Conservation (phyloP, 129 eudicot genomes). For the Flaveria trinervia region DNA sequence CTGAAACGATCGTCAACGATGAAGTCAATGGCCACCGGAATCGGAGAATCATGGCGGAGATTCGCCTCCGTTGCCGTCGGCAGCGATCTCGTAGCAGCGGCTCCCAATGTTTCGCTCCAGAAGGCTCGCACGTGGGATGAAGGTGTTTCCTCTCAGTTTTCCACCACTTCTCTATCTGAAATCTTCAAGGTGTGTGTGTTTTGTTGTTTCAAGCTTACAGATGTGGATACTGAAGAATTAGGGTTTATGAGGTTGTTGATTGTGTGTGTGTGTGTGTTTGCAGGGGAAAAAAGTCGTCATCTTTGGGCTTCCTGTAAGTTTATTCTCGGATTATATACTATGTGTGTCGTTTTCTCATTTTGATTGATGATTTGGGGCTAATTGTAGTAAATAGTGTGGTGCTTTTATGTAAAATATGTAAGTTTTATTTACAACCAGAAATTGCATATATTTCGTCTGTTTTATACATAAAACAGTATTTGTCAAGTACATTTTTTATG, state of each 20-base stretch:
- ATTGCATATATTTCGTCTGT: too few relatives aligned
- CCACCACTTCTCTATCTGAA: constrained; percentile 76
- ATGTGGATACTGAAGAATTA: not conserved
- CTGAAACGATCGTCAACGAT: constrained; percentile 51
- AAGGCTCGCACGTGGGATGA: constrained; percentile 96
- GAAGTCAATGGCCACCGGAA: constrained; percentile 40
- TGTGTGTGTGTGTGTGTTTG: constrained; percentile 20
- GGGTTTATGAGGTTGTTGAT: constrained; percentile 11
- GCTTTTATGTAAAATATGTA: not conserved
- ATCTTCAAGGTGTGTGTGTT: constrained; percentile 67
- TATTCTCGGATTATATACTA: not conserved
- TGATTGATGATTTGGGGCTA: not conserved
- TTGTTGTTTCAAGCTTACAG: not conserved
- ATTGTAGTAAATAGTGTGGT: not conserved
- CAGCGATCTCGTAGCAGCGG: constrained; percentile 72
- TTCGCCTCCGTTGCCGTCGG: constrained; percentile 85
- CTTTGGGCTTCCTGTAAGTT: constrained; percentile 97
- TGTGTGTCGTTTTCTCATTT: not conserved
- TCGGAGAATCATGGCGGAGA: constrained; percentile 41
- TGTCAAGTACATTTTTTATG: too few relatives aligned
- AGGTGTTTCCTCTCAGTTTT: constrained; percentile 82
- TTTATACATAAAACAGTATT: too few relatives aligned
- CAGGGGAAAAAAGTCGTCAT: constrained; percentile 96
- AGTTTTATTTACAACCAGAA: too few relatives aligned
- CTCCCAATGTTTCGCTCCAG: constrained; percentile 83